A percentile compares a stretch with the other conserved stretches of the same genome.
phyloP scores from a whole-genome alignment of 2,329 filamentous ascomycete genomes.

The Beauveria scarabaeidicola region DNA sequence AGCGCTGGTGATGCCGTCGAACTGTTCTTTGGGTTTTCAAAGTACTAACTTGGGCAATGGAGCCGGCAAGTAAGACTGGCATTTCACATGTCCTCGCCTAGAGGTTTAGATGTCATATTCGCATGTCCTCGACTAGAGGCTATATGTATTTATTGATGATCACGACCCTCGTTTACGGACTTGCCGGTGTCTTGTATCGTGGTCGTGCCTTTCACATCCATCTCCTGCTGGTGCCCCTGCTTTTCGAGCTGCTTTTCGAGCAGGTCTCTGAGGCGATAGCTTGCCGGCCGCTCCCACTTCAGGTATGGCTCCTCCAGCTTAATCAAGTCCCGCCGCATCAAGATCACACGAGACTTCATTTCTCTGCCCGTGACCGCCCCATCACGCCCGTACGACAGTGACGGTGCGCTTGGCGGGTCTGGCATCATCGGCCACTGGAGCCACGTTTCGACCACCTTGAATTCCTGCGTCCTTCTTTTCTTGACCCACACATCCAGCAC shows the following conservation, averaged over 20 bases:
- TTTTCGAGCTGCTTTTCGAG: neutral
- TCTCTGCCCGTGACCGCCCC: neutral
- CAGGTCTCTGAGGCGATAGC: slow-evolving; percentile 7
- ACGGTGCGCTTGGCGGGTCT: slow-evolving; percentile 6
- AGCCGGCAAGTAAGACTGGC: too few species aligned
- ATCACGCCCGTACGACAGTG: neutral
- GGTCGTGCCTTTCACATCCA: neutral
- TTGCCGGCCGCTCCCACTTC: slow-evolving; percentile 8
- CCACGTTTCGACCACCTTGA: neutral
- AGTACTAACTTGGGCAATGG: too few species aligned
- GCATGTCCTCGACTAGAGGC: too few species aligned
- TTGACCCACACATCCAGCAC: slow-evolving; percentile 19
- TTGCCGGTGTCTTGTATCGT: neutral
- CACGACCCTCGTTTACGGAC: neutral
- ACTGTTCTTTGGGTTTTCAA: too few species aligned
- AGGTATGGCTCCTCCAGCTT: neutral
- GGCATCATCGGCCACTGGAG: slow-evolving; percentile 15
- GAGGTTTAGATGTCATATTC: too few species aligned
- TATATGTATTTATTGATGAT: too few species aligned
- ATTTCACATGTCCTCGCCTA: too few species aligned
- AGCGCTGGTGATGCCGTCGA: too few species aligned
- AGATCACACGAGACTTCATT: neutral
- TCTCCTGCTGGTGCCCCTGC: neutral
- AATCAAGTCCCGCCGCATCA: neutral
- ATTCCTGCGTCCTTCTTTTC: slow-evolving; percentile 9